Conservation (phyloP, 345 rosid genomes). For the Heritiera fomes region DNA sequence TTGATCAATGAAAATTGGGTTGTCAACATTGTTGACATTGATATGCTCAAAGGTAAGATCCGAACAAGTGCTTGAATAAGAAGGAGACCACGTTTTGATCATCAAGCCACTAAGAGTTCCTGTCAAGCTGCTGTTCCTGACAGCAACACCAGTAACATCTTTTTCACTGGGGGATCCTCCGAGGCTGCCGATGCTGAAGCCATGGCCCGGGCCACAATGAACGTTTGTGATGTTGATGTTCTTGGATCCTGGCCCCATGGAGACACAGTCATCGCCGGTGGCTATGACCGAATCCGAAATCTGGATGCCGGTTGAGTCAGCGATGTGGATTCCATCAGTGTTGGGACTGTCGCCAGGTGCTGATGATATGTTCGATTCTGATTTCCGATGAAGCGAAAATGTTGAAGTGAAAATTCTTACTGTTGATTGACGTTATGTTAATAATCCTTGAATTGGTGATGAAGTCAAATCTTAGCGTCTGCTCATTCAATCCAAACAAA, state of each 20-base stretch:
- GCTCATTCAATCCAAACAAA: background rate
- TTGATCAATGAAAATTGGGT: constrained; percentile 44
- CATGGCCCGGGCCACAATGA: constrained; percentile 54
- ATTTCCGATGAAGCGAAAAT: constrained; percentile 18
- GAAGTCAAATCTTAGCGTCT: constrained; percentile 29
- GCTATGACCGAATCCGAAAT: constrained; percentile 37
- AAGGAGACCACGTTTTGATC: constrained; percentile 37
- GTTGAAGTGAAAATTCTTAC: constrained; percentile 34
- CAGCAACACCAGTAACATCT: constrained; percentile 18
- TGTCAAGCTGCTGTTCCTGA: constrained; percentile 20
- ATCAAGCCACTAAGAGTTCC: constrained; percentile 34
- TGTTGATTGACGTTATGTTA: constrained; percentile 24
- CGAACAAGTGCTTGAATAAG: constrained; percentile 13
- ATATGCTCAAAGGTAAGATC: constrained; percentile 25
- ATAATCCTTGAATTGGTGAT: constrained; percentile 18
- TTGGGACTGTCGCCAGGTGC: constrained; percentile 63
- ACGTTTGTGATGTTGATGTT: constrained; percentile 37
- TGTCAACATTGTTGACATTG: constrained; percentile 16
- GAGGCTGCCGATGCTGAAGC: constrained; percentile 46
- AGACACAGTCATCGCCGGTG: constrained; percentile 65
- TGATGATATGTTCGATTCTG: background rate
- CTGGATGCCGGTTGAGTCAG: constrained; percentile 30
- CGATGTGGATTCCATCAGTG: constrained; percentile 62
- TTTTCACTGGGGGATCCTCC: constrained; percentile 24
- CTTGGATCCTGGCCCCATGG: constrained; percentile 42